These are phyloP conservation scores for Pseudogymnoascus sp. DNA, from an alignment of 2,329 filamentous ascomycete species.

Conservation along the genomic window DNA sequence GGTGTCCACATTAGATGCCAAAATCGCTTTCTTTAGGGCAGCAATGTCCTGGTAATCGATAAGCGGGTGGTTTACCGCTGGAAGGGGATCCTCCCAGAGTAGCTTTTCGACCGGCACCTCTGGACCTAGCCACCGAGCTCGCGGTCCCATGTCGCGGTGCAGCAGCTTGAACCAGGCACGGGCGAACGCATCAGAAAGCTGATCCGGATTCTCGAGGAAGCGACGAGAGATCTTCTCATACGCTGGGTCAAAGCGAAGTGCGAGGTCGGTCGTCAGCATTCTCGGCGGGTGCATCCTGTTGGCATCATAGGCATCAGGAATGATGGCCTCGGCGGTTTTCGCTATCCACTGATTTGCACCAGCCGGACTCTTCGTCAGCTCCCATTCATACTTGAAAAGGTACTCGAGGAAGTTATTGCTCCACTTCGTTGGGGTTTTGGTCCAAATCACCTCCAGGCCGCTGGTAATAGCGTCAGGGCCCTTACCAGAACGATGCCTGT, in stretches of 20 bases:
- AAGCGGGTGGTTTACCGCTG: constrained; percentile 45
- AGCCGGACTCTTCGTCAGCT: constrained; percentile 64
- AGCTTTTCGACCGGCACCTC: constrained; percentile 62
- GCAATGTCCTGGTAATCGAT: constrained; percentile 55
- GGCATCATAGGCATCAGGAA: constrained; percentile 62
- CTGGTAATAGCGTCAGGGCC: constrained; percentile 67
- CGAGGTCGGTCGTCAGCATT: constrained; percentile 69
- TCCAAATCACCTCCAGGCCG: constrained; percentile 74
- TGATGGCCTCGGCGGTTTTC: constrained; percentile 55
- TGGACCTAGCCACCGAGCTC: constrained; percentile 62
- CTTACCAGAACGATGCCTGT: constrained; percentile 54
- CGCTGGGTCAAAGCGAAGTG: constrained; percentile 60
- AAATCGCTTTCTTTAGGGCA: constrained; percentile 59
- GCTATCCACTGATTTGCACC: constrained; percentile 72
- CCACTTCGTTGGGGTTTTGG: constrained; percentile 67
- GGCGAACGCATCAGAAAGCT: constrained; percentile 61
- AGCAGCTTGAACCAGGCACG: constrained; percentile 78
- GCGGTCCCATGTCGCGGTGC: constrained; percentile 71
- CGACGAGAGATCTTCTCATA: constrained; percentile 70
- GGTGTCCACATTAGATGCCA: constrained; percentile 50
- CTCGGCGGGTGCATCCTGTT: constrained; percentile 65
- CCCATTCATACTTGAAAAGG: constrained; percentile 72
- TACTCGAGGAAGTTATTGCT: constrained; percentile 67
- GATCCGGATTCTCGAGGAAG: constrained; percentile 59
- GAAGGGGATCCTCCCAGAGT: constrained; percentile 70